A percentile compares a stretch with the other conserved stretches of the same genome.
These are phyloP conservation scores for Malassezia arunalokei DNA, from an alignment of 1,284 basidiomycete genomes.

Conservation along the genomic window DNA sequence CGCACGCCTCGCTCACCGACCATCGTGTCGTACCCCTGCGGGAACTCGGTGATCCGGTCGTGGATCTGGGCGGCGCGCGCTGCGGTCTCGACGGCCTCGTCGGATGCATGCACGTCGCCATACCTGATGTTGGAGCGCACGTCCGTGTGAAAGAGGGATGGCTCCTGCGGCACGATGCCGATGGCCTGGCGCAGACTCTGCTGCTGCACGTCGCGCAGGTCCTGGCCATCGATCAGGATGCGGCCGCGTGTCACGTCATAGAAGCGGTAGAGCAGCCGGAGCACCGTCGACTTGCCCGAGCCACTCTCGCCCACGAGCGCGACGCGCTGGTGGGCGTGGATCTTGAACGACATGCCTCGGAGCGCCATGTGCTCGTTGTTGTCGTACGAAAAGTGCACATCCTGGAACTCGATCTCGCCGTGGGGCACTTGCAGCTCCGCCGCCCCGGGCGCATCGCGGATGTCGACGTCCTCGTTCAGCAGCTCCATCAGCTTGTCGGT, in stretches of 20 bases:
- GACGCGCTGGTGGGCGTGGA: constrained; percentile 54
- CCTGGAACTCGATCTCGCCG: constrained; percentile 66
- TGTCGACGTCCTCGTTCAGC: constrained; percentile 53
- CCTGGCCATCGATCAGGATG: constrained; percentile 63
- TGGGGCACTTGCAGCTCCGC: constrained; percentile 60
- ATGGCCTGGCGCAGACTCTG: constrained; percentile 62
- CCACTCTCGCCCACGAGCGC: constrained; percentile 53
- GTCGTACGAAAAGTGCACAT: constrained; percentile 55
- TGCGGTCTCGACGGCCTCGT: constrained; percentile 34
- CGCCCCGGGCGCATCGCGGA: constrained; percentile 66
- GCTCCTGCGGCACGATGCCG: constrained; percentile 53
- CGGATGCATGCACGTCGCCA: constrained; percentile 30
- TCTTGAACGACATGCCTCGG: constrained; percentile 66
- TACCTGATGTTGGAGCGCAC: constrained; percentile 50
- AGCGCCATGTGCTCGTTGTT: constrained; percentile 57
- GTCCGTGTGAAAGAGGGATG: constrained; percentile 63
- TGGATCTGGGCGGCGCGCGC: constrained; percentile 42
- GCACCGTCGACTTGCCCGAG: constrained; percentile 66
- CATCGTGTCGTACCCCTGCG: constrained; percentile 62
- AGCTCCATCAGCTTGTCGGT: constrained; percentile 47
- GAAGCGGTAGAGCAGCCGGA: constrained; percentile 73
- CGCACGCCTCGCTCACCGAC: constrained; percentile 72
- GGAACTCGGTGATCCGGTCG: constrained; percentile 52
- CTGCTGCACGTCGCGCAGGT: constrained; percentile 73
- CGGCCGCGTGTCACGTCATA: constrained; percentile 57